Base-by-base conservation (phyloP, 2,329 filamentous ascomycete genomes). In the Alternaria angustiovoidea region DNA sequence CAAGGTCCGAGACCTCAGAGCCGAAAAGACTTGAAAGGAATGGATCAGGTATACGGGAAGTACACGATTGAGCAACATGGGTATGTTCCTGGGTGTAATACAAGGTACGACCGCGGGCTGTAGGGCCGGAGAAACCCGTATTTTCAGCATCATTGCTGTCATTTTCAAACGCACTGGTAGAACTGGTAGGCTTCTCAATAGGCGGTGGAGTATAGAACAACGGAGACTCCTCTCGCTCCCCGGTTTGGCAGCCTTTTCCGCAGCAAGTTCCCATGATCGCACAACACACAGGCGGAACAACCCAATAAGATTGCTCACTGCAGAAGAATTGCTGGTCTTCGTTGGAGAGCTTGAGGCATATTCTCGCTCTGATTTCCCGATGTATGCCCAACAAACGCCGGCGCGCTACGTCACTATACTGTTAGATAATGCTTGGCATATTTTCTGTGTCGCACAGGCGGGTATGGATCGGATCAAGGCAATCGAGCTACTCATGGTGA, bases 171-270 rank as follows among this genome's bases (percentile, higher is more conserved):
- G 16, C 14, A 9, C 20, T 24, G n/a, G 18, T 20, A 11, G 28
- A 14, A 44, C 9, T 28, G n/a, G 14, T n/a, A 18, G 30, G 41
- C 7, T 16, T 46, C 18, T 57, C 48, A 14, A 39, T 32, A 20
- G 61, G 26, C n/a, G 53, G 49, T 22, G 61, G 61, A 18, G 57
- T 54, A 24, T 43, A 57, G 38, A 63, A 63, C 18, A 63, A 22
- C 26, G 32, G 30, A 42, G 51, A 39, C 11, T 41, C 38, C 22
- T 14, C 7, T 16, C 47, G 36, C 36, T 39, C 20, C 32, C 26
- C 24, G 11, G 24, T 16, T 16, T 28, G 36, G n/a, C n/a, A 28
- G 26, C 39, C 28, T 18, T 41, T 22, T 32, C 20, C 44, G 47
- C 26, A 22, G 38, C 20, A 7, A 41, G n/a, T 24, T 30, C 20